Evolutionary conservation across 2,329 filamentous ascomycete species (phyloP), one percentile per base, ranked within the genome.

Genomic region (Aspergillus piperis): DNA sequence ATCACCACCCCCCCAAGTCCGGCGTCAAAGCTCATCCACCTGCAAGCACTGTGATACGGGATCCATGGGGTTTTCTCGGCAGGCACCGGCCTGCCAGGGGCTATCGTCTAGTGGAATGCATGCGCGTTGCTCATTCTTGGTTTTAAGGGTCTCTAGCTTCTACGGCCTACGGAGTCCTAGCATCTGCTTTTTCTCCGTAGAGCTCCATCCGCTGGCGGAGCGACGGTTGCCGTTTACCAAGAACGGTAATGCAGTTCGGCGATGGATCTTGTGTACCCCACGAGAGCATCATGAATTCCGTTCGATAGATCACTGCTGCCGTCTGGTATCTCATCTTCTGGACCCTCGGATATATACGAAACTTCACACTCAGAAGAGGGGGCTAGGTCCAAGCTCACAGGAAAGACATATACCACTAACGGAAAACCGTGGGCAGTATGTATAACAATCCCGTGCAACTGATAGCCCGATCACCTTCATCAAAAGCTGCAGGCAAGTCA

Each of bases 21-120:
- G 17, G 15, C 25, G 47, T 50, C 47, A 30, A 50, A 50, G 47
- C 47, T 50, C 32, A 36, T 36, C 32, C 32, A 36, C 10, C 52
- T 42, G 10, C 5, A 38, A 38, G 41, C 41, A 50, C 25, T 27
- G 44, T n/a, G 25, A 17, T 27, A 50, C n/a, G 47, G 23, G 47
- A 32, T 50, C 23, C 25, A 32, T 50, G 47, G 47, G n/a, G 47
- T 4, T 50, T 50, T 50, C 47, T 50, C 47, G 47, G 47, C 47
- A 50, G 47, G 47, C 47, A 50, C 47, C 47, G 47, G 47, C 27
- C 47, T 50, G 25, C 47, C 47, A 50, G 47, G 47, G 47, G 47
- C 47, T 27, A 30, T 13, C 25, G 25, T 27, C 25, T 27, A 17
- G 47, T 50, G 47, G 47, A 50, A 50, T 50, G 25, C 47, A 50